phyloP scores from a whole-genome alignment of 2,329 filamentous ascomycete species.

The Hypoxylon sp. region DNA sequence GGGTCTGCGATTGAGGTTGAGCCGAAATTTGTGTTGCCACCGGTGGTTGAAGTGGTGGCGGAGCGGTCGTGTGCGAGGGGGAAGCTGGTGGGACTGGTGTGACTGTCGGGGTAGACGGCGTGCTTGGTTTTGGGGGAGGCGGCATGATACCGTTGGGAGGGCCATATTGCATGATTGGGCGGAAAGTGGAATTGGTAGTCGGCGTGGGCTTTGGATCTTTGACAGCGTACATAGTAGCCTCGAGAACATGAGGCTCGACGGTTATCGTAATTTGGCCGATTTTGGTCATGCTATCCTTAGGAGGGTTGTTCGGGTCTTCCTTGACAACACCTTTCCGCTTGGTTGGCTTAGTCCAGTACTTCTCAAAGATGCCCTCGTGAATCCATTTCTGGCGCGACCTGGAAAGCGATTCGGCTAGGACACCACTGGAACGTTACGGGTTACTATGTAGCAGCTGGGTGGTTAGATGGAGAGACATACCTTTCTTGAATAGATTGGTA shows the following conservation, averaged over 20 bases:
- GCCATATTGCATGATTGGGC: constrained; percentile 76
- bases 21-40: constrained; percentile 38
- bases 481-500: constrained; percentile 83
- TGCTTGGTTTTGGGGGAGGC: constrained; percentile 60
- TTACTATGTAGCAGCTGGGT: constrained; percentile 39
- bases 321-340: constrained; percentile 76
- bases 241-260: constrained; percentile 84
- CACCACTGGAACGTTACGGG: constrained; percentile 68
- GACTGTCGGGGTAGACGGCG: constrained; percentile 49
- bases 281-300: constrained; percentile 79
- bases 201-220: constrained; percentile 72
- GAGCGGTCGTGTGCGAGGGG: constrained; percentile 29
- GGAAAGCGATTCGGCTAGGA: constrained; percentile 79
- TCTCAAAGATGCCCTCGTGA: constrained; percentile 79
- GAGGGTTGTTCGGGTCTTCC: constrained; percentile 76
- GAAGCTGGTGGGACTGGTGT: constrained; percentile 28
- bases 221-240: constrained; percentile 80
- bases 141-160: constrained; percentile 75
- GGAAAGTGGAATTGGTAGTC: constrained; percentile 56
- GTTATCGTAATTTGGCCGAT: constrained; percentile 81
- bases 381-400: constrained; percentile 83
- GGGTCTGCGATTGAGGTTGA: constrained; percentile 34
- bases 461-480: constrained; percentile 57
- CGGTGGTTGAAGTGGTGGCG: constrained; percentile 30
- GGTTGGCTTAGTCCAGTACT: constrained; percentile 81